phyloP scores from a whole-genome alignment of 2,329 filamentous ascomycete genomes.

The Hymenoscyphus linearis region DNA sequence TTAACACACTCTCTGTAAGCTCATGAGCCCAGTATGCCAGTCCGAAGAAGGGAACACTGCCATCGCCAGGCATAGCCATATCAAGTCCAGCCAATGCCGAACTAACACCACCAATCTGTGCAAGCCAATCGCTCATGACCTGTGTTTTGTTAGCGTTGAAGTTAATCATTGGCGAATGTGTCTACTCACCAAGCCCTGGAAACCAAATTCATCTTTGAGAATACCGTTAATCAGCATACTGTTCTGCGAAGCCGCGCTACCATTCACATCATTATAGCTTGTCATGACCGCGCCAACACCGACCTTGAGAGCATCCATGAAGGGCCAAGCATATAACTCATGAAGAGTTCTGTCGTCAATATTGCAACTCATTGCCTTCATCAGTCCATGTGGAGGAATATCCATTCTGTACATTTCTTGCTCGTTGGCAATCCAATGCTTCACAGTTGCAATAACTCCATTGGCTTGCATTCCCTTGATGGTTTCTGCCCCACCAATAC shows the following conservation, averaged over 20 bases:
- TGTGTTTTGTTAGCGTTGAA: background rate
- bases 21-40: slow-evolving; percentile 48
- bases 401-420: slow-evolving; percentile 32
- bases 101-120: slow-evolving; percentile 53
- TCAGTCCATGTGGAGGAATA: slow-evolving; percentile 29
- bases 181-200: slow-evolving; percentile 47
- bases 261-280: slow-evolving; percentile 67
- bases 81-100: slow-evolving; percentile 60
- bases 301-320: slow-evolving; percentile 54
- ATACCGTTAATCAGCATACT: slow-evolving; percentile 63
- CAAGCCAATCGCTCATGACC: slow-evolving; percentile 66
- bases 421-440: slow-evolving; percentile 52
- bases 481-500: slow-evolving; percentile 43
- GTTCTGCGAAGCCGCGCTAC: slow-evolving; percentile 62
- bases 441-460: slow-evolving; percentile 51
- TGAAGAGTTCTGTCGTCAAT: slow-evolving; percentile 56
- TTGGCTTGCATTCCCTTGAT: slow-evolving; percentile 52
- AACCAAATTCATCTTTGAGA: slow-evolving; percentile 68
- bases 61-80: slow-evolving; percentile 66
- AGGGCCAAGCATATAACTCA: slow-evolving; percentile 57
- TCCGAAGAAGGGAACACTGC: slow-evolving; percentile 45
- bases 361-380: slow-evolving; percentile 38
- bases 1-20: slow-evolving; percentile 48
- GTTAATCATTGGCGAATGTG: background rate
- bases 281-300: slow-evolving; percentile 81